Percentiles rank a stretch among this genome's conserved stretches.
These are phyloP conservation scores for Neonectria punicea DNA, from an alignment of 2,329 filamentous ascomycete genomes.

Conservation along the genomic window DNA sequence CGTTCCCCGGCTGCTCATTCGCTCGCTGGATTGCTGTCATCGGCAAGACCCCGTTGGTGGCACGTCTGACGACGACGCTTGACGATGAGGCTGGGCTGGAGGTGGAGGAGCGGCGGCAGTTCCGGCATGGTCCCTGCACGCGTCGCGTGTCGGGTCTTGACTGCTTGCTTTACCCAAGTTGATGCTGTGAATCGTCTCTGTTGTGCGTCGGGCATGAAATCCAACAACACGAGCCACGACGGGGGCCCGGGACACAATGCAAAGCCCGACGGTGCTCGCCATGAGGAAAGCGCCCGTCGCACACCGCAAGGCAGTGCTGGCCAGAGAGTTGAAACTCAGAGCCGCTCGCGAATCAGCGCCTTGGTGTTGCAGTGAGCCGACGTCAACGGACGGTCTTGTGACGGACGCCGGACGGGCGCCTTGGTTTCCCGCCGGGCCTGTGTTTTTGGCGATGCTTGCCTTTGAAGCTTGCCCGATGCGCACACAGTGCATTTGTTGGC, in stretches of 20 bases:
- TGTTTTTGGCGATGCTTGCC: slow-evolving; percentile 14
- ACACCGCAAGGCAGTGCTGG: slow-evolving; percentile 13
- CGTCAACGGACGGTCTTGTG: slow-evolving; percentile 29
- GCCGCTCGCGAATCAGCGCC: slow-evolving; percentile 17
- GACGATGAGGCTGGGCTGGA: slow-evolving; percentile 23
- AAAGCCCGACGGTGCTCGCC: no score
- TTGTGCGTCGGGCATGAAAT: slow-evolving; percentile 1
- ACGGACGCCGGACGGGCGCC: slow-evolving; percentile 35
- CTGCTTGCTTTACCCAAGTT: not conserved
- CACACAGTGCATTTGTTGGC: slow-evolving; percentile 28
- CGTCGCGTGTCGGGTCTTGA: slow-evolving; percentile 24
- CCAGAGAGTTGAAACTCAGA: slow-evolving; percentile 11
- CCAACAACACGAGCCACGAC: not conserved
- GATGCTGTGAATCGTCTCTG: not conserved
- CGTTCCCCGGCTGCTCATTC: not conserved
- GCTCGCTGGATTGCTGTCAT: not conserved
- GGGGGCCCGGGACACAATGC: no score
- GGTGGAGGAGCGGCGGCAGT: slow-evolving; percentile 34
- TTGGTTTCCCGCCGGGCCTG: slow-evolving; percentile 21
- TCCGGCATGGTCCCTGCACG: slow-evolving; percentile 37
- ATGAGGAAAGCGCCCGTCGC: not conserved
- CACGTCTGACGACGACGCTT: not conserved
- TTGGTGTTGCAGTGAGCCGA: slow-evolving; percentile 13
- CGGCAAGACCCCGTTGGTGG: not conserved
- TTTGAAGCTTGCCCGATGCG: slow-evolving; percentile 28